phyloP scores from a whole-genome alignment of 768 basidiomycete genomes.

The Mycena amicta region DNA sequence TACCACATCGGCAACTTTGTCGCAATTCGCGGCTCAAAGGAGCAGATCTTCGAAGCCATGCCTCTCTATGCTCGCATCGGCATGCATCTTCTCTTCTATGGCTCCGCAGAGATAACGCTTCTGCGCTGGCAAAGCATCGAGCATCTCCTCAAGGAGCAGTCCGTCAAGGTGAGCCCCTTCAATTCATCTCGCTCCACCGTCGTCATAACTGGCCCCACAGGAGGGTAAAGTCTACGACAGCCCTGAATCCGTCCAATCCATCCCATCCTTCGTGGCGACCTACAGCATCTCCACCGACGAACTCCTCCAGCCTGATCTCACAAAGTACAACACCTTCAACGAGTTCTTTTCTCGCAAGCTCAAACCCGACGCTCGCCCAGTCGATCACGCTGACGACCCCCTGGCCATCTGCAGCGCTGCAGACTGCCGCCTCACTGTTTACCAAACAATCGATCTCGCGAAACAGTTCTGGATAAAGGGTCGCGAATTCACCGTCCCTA shows the following conservation, averaged over 20 bases:
- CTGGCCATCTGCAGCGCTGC: constrained; percentile 64
- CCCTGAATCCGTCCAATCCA: constrained; percentile 51
- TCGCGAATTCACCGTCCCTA: constrained; percentile 63
- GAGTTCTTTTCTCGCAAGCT: constrained; percentile 74
- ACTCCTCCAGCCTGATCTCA: constrained; percentile 63
- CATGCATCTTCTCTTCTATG: constrained; percentile 78
- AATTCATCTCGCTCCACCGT: background rate
- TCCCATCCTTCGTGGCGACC: constrained; percentile 57
- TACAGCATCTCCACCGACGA: constrained; percentile 60
- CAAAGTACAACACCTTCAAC: constrained; percentile 71
- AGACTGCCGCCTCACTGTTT: constrained; percentile 76
- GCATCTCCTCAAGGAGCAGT: constrained; percentile 54
- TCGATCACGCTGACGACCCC: constrained; percentile 55
- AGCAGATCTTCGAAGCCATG: constrained; percentile 73
- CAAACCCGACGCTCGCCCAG: constrained; percentile 59
- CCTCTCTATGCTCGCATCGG: constrained; percentile 70
- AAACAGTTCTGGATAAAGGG: constrained; percentile 80
- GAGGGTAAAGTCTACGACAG: constrained; percentile 61
- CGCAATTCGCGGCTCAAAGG: constrained; percentile 44
- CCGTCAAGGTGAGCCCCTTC: constrained; percentile 43
- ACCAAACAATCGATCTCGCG: constrained; percentile 56
- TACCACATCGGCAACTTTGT: constrained; percentile 67
- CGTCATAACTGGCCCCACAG: constrained; percentile 23
- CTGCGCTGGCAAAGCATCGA: constrained; percentile 53
- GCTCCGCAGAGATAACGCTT: constrained; percentile 50